phyloP scores from a whole-genome alignment of 441 rosid species.

The Populus hybrid region DNA sequence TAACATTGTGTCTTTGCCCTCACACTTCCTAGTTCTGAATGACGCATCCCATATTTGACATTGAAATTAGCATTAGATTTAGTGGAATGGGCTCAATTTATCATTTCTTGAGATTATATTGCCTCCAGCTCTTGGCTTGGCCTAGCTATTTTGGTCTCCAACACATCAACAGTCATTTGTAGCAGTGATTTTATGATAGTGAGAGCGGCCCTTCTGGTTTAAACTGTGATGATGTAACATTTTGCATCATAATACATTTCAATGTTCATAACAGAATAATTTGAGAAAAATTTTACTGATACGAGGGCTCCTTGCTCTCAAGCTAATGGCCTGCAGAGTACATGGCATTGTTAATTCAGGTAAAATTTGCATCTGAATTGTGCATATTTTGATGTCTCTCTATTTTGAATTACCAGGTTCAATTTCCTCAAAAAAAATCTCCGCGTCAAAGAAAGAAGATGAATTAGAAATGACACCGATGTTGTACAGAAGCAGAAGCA shows the following conservation, averaged over 20 bases:
- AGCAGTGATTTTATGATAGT: neutral
- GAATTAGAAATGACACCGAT: neutral
- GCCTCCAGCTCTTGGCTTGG: neutral
- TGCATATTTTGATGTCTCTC: neutral
- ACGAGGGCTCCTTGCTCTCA: neutral
- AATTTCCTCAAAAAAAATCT: neutral
- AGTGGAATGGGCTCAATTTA: neutral
- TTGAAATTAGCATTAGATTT: neutral
- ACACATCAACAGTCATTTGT: neutral
- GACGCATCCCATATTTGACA: neutral
- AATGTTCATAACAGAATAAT: neutral
- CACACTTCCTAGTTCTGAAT: neutral
- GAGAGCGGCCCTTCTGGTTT: neutral
- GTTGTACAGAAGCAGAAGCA: neutral
- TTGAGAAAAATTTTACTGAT: neutral
- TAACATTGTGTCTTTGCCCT: neutral
- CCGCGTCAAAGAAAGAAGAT: neutral
- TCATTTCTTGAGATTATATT: neutral
- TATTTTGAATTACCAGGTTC: neutral
- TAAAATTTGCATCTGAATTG: neutral
- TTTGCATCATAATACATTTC: neutral
- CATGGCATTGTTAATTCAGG: neutral
- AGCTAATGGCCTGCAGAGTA: neutral
- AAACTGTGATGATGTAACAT: too few relatives aligned
- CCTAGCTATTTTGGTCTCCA: neutral